These are phyloP conservation scores for Apophysomyces elegans DNA, from an alignment of 371 early-diverging fungal species.

Conservation along the genomic window DNA sequence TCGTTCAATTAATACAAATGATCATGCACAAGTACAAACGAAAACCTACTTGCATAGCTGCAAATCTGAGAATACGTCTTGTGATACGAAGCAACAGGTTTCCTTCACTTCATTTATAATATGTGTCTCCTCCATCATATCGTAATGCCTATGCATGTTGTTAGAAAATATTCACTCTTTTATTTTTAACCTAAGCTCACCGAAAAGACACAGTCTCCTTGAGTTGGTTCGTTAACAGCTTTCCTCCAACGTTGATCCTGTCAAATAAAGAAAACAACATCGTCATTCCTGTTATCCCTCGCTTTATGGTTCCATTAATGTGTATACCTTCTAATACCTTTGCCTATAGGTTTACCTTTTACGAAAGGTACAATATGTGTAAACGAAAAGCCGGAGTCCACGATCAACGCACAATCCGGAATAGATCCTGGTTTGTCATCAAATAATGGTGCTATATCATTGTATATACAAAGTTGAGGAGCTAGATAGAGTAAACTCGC, in stretches of 20 bases:
- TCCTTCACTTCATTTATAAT: conserved; percentile 86
- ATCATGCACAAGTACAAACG: neutral
- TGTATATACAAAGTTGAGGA: conserved; percentile 51
- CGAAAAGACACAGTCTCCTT: conserved; percentile 89
- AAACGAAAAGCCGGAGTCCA: conserved; percentile 85
- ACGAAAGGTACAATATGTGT: conserved; percentile 81
- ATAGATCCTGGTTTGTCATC: conserved; percentile 45
- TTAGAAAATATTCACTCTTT: neutral
- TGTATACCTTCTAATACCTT: conserved; percentile 54
- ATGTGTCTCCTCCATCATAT: conserved; percentile 93
- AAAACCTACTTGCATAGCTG: conserved; percentile 61
- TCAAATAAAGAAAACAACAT: neutral
- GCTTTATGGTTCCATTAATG: too few relatives aligned
- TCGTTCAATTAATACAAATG: neutral
- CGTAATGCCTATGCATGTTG: conserved; percentile 60
- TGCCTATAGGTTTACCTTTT: conserved; percentile 57
- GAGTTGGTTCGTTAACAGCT: conserved; percentile 84
- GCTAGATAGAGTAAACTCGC: conserved; percentile 14
- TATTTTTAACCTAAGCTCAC: conserved; percentile 23
- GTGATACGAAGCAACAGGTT: conserved; percentile 79
- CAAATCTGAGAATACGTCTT: conserved; percentile 68
- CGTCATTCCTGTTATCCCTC: neutral
- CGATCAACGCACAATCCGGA: conserved; percentile 71
- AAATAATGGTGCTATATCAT: conserved; percentile 57
- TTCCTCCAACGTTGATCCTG: conserved; percentile 86